Conservation (phyloP, 2,329 filamentous ascomycete species). For the Thelonectria rubi region DNA sequence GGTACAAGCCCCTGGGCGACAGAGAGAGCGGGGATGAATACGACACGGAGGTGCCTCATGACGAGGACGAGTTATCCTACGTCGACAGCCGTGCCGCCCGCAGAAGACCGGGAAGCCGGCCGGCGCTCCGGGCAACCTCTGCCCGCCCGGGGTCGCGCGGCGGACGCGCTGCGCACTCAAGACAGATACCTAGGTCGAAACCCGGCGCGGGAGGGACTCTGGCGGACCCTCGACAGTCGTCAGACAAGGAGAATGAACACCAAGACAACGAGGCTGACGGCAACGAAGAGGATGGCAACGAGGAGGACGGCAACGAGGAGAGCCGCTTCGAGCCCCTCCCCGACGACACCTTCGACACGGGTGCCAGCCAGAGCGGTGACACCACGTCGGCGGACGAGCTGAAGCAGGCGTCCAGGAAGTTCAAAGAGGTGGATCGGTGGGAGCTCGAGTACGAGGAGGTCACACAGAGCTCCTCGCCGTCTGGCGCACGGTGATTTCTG, state of each 20-base stretch:
- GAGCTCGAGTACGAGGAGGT: constrained; percentile 73
- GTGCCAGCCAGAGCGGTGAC: constrained; percentile 45
- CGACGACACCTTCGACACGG: constrained; percentile 55
- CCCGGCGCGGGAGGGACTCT: constrained; percentile 45
- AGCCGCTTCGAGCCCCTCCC: constrained; percentile 54
- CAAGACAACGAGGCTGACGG: constrained; percentile 42
- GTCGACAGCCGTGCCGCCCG: constrained; percentile 50
- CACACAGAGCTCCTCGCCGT: constrained; percentile 63
- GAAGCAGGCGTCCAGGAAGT: constrained; percentile 68
- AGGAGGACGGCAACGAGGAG: constrained; percentile 49
- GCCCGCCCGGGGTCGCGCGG: constrained; percentile 42
- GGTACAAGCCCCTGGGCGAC: constrained; percentile 51
- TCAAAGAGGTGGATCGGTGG: constrained; percentile 75
- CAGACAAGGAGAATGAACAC: constrained; percentile 67
- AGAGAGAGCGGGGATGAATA: constrained; percentile 57
- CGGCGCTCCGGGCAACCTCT: constrained; percentile 42
- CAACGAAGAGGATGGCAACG: constrained; percentile 44
- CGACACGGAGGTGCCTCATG: constrained; percentile 58
- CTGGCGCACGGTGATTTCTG: constrained; percentile 55
- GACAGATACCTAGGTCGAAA: constrained; percentile 34
- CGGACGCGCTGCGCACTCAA: constrained; percentile 35
- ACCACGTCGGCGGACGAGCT: constrained; percentile 62
- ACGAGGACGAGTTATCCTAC: constrained; percentile 67
- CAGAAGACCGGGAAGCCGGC: constrained; percentile 46
- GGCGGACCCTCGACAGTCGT: constrained; percentile 62